Evolutionary conservation across 192 early-diverging fungal species (phyloP).

Genomic region (Backusella westeae): DNA sequence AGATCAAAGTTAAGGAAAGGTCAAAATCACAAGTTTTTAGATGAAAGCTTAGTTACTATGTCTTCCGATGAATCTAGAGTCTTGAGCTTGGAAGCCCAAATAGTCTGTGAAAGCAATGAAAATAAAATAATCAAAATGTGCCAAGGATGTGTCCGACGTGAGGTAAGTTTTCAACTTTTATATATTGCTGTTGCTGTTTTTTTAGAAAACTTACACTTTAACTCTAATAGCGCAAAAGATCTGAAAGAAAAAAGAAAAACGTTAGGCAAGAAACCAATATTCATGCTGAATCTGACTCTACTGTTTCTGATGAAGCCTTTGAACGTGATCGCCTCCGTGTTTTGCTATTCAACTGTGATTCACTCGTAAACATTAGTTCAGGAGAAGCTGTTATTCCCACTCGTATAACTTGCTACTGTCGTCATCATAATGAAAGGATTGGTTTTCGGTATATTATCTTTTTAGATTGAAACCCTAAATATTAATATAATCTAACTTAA

Average conservation of each 20-base stretch:
- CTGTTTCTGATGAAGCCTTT: slow-evolving; percentile 56
- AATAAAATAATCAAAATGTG: slow-evolving; percentile 78
- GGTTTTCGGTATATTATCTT: slow-evolving; percentile 57
- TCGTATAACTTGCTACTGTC: slow-evolving; percentile 96
- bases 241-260: slow-evolving; percentile 50
- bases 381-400: slow-evolving; percentile 88
- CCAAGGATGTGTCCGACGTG: slow-evolving; percentile 76
- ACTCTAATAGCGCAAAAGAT: slow-evolving; percentile 50
- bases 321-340: slow-evolving; percentile 74
- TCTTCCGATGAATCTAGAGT: slow-evolving; percentile 35
- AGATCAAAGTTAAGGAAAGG: neutral
- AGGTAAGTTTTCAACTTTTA: slow-evolving; percentile 37
- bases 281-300: slow-evolving; percentile 3
- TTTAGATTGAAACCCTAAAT: neutral
- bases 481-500: neutral
- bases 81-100: slow-evolving; percentile 72
- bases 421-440: slow-evolving; percentile 89
- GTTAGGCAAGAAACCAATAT: slow-evolving; percentile 36
- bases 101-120: slow-evolving; percentile 85
- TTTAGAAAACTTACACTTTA: neutral
- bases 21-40: neutral
- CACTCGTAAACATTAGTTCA: slow-evolving; percentile 80
- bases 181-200: neutral
- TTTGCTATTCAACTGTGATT: slow-evolving; percentile 85
- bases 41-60: slow-evolving; percentile 19